These are phyloP conservation scores for Crithidia fasciculata DNA, from an alignment of 208 protist genomes.

Conservation along the genomic window DNA sequence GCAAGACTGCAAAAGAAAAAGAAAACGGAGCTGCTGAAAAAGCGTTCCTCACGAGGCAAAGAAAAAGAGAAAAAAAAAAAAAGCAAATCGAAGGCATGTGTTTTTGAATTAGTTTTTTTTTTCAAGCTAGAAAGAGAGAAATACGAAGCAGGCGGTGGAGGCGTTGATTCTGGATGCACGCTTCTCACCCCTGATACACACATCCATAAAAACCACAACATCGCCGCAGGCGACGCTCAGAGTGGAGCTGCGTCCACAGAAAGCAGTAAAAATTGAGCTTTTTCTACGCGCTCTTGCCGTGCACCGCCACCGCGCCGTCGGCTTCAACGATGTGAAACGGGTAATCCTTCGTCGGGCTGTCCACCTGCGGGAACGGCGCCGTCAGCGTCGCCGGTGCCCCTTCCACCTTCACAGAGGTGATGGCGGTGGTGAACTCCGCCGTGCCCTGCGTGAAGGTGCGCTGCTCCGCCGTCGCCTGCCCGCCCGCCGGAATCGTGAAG, in stretches of 20 bases:
- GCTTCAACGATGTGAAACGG: constrained; percentile 35
- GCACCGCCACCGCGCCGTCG: constrained; percentile 12
- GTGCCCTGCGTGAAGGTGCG: constrained; percentile 31
- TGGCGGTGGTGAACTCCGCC: constrained; percentile 38
- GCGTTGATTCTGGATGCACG: too few relatives aligned
- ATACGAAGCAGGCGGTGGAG: not conserved
- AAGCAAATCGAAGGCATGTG: not conserved
- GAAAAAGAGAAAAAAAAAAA: not conserved
- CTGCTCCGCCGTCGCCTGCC: constrained; percentile 35
- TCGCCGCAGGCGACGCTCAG: too few relatives aligned
- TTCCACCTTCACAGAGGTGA: constrained; percentile 43
- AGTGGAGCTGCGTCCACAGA: too few relatives aligned
- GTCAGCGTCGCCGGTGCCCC: constrained; percentile 26
- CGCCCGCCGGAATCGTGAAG: constrained; percentile 26
- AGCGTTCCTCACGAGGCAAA: not conserved
- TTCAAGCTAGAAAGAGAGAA: not conserved
- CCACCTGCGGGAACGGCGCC: constrained; percentile 49
- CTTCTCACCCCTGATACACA: too few relatives aligned
- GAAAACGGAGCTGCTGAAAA: not conserved
- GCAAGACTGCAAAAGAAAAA: not conserved
- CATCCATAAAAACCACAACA: too few relatives aligned
- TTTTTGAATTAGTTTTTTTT: too few relatives aligned
- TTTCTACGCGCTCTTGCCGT: constrained; percentile 5
- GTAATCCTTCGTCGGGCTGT: constrained; percentile 56
- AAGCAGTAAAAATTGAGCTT: not conserved